Base-by-base conservation (phyloP, 805 yeast species). In the Teunomyces lycoperdinae region DNA sequence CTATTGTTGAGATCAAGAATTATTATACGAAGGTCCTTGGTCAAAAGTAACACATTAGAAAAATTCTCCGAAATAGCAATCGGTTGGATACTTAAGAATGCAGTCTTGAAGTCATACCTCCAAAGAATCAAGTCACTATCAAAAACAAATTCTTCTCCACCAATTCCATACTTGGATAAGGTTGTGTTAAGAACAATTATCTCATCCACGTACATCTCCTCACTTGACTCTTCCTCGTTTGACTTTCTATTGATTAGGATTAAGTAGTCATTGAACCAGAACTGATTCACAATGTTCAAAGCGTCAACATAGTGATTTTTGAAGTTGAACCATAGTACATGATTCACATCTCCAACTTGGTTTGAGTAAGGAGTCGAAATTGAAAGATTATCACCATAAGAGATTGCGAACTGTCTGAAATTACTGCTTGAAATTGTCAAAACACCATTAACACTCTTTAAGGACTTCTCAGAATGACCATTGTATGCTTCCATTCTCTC, bases 271-370 rank as follows among this genome's bases (percentile, higher is more conserved):
- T 64, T 61, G 45, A 60, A 64, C 71, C 73, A 68, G 43, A 70
- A 58, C 36, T 70, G 75, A 44, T 60, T 50, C 4, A 67, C 56
- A 4, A 73, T 61, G 43, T 70, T 70, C 43, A 70, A 57, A 3
- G 63, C 49, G 30, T 67, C 73, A 44, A 62, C 50, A 27, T 57
- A 61, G 48, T 62, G 65, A 50, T 68, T 66, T 36, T 59, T 61
- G 48, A 70, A 71, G 46, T 64, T 66, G 49, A 60, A 72, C 78
- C 78, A 73, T 9, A 71, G 49, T 4, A 68, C 58, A 46, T 72
- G 76, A 47, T 67, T 67, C 5, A 54, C 46, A 30, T 60, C 54
- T 28, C 51, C 54, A 11, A 55, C 54, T 10, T 56, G 51, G 9
- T 54, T 47, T 11, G 55, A 55, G 9, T 50, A 59, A 4, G 71